A percentile compares a stretch with the other conserved stretches of the same genome.
Conservation (phyloP, 106 monocot genomes). For the Dactylorhiza incarnata region DNA sequence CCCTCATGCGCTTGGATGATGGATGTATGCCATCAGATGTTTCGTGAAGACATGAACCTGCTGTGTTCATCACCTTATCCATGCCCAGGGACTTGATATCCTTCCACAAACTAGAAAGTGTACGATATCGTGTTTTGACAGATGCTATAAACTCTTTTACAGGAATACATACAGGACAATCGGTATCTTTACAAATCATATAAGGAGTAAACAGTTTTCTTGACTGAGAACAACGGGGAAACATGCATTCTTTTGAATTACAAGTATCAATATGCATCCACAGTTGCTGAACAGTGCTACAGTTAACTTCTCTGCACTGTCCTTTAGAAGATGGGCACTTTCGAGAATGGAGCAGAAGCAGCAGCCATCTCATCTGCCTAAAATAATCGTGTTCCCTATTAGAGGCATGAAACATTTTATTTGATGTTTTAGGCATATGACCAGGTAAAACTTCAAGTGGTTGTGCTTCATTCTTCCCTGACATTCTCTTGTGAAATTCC, state of each 20-base stretch:
- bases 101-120: conserved; percentile 18
- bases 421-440: conserved; percentile 13
- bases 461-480: conserved; percentile 43
- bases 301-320: conserved; percentile 51
- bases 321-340: conserved; percentile 53
- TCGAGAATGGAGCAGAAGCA: conserved; percentile 70
- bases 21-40: conserved; percentile 34
- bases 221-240: conserved; percentile 44
- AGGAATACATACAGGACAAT: conserved; percentile 80
- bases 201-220: conserved; percentile 49
- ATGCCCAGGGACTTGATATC: conserved; percentile 10
- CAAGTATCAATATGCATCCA: conserved; percentile 58
- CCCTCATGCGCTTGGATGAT: conserved; percentile 53
- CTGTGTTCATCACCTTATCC: conserved; percentile 25
- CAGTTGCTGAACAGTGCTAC: conserved; percentile 52
- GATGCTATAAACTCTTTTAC: conserved; percentile 38
- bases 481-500: conserved; percentile 44
- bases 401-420: conserved; percentile 10
- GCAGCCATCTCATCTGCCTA: conserved; percentile 64
- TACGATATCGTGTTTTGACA: conserved; percentile 15
- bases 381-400: conserved; percentile 25
- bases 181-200: conserved; percentile 23
- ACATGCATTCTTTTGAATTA: conserved; percentile 35
- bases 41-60: conserved; percentile 23
- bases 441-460: conserved; percentile 12